A percentile compares a stretch with the other conserved stretches of the same genome.
phyloP scores from a whole-genome alignment of 305 asterid species.

The Euphrasia arctica region DNA sequence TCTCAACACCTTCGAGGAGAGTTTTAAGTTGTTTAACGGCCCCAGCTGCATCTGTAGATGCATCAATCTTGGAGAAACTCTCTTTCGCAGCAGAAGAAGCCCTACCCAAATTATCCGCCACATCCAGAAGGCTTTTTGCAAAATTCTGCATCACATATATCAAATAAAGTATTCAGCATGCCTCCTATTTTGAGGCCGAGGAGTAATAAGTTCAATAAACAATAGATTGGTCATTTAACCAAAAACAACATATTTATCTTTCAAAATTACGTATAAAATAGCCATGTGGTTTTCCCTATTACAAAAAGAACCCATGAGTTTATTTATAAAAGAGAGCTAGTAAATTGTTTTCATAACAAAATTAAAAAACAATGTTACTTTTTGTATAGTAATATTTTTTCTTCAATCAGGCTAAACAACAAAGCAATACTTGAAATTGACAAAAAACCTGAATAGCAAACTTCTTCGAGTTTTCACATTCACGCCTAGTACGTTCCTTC shows the following conservation, averaged over 20 bases:
- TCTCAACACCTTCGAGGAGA: constrained; percentile 95
- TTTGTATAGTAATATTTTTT: background rate
- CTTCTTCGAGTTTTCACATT: constrained; percentile 82
- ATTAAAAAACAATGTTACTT: background rate
- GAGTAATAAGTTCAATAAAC: too few species aligned
- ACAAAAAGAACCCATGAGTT: background rate
- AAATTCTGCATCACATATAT: constrained; percentile 53
- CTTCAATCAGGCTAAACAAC: background rate
- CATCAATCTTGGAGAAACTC: constrained; percentile 69
- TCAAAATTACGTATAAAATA: background rate
- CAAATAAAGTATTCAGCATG: constrained; percentile 23
- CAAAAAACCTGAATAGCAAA: constrained; percentile 79
- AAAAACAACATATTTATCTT: background rate
- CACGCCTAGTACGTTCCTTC: constrained; percentile 81
- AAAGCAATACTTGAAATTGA: background rate
- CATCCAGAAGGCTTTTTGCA: constrained; percentile 55
- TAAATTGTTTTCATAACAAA: background rate
- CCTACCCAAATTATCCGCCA: constrained; percentile 84
- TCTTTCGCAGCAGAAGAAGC: constrained; percentile 92
- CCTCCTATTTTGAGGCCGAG: constrained; percentile 14
- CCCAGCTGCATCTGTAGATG: constrained; percentile 60
- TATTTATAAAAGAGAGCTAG: too few species aligned
- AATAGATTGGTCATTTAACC: too few species aligned
- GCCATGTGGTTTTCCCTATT: background rate
- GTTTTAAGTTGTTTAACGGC: constrained; percentile 77